phyloP scores from a whole-genome alignment of 257 asterid genomes.

The Solanum lignicaule region DNA sequence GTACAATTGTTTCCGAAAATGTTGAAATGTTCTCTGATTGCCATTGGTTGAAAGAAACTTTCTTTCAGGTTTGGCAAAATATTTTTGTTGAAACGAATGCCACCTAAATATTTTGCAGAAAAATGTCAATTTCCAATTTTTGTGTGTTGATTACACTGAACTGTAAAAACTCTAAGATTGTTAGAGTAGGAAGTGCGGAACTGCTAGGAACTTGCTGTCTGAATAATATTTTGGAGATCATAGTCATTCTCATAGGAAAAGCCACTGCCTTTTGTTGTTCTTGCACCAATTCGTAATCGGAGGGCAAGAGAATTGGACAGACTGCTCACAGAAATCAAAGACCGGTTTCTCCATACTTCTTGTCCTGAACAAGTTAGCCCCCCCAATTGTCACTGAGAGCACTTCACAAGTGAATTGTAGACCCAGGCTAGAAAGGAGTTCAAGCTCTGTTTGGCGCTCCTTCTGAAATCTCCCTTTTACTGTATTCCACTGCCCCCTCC shows the following conservation, averaged over 20 bases:
- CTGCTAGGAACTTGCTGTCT: not conserved
- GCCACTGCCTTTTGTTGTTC: not conserved
- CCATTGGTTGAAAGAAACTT: not conserved
- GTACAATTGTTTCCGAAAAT: not conserved
- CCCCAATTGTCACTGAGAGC: not conserved
- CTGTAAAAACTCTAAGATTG: not conserved
- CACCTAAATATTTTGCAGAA: not conserved
- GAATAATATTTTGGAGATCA: not conserved
- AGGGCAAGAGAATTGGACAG: not conserved
- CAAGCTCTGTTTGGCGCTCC: not conserved
- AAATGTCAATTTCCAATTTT: not conserved
- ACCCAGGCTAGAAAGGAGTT: not conserved
- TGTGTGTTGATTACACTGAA: not conserved
- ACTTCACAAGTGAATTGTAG: not conserved
- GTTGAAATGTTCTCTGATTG: not conserved
- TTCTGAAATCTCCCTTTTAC: not conserved
- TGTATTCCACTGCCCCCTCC: not conserved
- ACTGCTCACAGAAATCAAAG: not conserved
- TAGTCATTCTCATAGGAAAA: not conserved
- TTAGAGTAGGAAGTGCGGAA: no score
- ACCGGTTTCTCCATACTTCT: not conserved
- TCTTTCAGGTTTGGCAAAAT: not conserved
- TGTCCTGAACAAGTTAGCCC: not conserved
- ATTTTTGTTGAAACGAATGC: not conserved
- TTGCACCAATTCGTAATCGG: not conserved